phyloP scores from a whole-genome alignment of 345 rosid species.

The Rhizophora apiculata region DNA sequence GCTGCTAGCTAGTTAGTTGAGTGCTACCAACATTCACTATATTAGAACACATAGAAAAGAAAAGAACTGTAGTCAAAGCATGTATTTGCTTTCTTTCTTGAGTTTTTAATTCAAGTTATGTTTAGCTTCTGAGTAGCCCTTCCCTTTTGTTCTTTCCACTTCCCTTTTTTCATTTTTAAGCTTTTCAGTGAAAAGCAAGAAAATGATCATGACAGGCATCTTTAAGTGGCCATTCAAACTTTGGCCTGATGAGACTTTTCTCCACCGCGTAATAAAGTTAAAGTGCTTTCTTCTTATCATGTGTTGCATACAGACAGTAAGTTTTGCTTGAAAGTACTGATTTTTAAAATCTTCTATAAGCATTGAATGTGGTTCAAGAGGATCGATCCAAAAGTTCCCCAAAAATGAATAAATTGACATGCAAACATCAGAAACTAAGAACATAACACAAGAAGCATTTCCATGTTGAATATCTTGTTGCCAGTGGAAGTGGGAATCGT shows the following conservation, averaged over 20 bases:
- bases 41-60: too few relatives aligned
- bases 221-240: background rate
- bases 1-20: too few relatives aligned
- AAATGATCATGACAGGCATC: conserved; percentile 4
- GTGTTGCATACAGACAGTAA: background rate
- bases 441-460: conserved; percentile 13
- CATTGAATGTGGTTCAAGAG: background rate
- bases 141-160: background rate
- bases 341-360: background rate
- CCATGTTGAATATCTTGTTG: background rate
- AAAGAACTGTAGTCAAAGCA: too few relatives aligned
- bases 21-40: too few relatives aligned
- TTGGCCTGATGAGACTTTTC: background rate
- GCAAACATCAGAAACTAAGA: conserved; percentile 16
- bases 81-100: background rate
- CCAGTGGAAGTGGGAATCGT: conserved; percentile 6
- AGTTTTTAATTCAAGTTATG: background rate
- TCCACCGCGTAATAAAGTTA: background rate
- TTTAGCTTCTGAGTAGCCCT: background rate
- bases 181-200: background rate
- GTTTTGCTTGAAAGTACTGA: background rate
- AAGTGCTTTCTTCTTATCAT: background rate
- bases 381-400: background rate
- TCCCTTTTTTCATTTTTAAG: background rate
- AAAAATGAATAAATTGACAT: conserved; percentile 28